phyloP scores from a whole-genome alignment of 1,284 basidiomycete genomes.

The Porphyrellus sp. region DNA sequence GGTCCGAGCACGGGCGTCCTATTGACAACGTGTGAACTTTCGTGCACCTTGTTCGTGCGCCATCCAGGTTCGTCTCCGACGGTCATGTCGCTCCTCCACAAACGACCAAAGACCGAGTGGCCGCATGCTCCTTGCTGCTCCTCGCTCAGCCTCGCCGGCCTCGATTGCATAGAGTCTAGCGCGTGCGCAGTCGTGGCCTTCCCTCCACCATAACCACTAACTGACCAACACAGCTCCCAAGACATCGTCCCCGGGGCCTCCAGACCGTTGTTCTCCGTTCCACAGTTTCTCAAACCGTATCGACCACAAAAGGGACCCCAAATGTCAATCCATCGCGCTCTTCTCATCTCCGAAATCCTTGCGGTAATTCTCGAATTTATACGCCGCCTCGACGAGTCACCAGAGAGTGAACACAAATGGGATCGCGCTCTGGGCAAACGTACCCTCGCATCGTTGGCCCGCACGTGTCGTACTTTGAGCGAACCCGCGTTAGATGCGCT shows the following conservation, averaged over 20 bases:
- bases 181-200: conserved; percentile 3
- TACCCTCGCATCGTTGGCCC: conserved; percentile 25
- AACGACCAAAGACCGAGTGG: neutral
- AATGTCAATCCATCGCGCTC: conserved; percentile 21
- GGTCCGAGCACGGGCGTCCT: conserved; percentile 2
- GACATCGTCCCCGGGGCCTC: neutral
- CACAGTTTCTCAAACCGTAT: neutral
- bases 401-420: conserved; percentile 18
- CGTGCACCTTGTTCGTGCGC: neutral
- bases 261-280: conserved; percentile 4
- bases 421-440: conserved; percentile 20
- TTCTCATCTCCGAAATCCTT: conserved; percentile 28
- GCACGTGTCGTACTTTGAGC: conserved; percentile 28
- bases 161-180: neutral
- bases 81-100: conserved; percentile 1
- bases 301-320: neutral
- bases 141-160: neutral
- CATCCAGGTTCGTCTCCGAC: neutral
- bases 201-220: conserved; percentile 1
- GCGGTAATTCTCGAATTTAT: conserved; percentile 25
- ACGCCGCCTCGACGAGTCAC: conserved; percentile 21
- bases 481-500: conserved; percentile 23
- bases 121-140: neutral
- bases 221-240: neutral
- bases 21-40: neutral